These are phyloP conservation scores for Aspergillus ellipticus DNA, from an alignment of 495 filamentous ascomycete genomes.

Conservation along the genomic window DNA sequence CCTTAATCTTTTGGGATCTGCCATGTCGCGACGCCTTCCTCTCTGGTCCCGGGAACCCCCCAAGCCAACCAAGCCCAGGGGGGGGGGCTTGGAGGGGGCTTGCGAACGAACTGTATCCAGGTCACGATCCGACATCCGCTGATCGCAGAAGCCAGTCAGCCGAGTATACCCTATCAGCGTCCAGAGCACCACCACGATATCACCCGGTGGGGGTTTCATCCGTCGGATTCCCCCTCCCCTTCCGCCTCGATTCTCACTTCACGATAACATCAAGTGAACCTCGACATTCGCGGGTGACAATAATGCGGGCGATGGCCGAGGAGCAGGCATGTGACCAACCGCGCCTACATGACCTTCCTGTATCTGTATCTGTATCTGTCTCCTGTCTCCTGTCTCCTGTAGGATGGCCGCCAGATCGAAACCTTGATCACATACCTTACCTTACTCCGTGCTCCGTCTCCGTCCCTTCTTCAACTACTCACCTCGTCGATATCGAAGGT, in stretches of 20 bases:
- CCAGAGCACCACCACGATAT: slow-evolving; percentile 15
- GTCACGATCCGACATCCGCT: slow-evolving; percentile 17
- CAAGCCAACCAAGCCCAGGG: not conserved
- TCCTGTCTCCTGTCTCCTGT: not conserved
- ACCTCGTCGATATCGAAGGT: too few relatives aligned
- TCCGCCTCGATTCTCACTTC: not conserved
- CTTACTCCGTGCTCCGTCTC: too few relatives aligned
- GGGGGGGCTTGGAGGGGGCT: not conserved
- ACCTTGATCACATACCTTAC: not conserved
- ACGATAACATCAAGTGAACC: slow-evolving; percentile 4
- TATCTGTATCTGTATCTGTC: too few relatives aligned
- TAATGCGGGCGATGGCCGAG: not conserved
- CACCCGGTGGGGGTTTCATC: slow-evolving; percentile 12
- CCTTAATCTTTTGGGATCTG: slow-evolving; percentile 1
- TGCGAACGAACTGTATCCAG: slow-evolving; percentile 5
- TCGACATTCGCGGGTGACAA: not conserved
- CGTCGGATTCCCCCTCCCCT: not conserved
- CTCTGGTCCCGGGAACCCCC: slow-evolving; percentile 5
- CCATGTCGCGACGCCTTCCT: slow-evolving; percentile 3
- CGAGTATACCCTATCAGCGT: slow-evolving; percentile 24
- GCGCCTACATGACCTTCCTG: not conserved
- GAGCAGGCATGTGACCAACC: not conserved
- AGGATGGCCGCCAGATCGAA: too few relatives aligned
- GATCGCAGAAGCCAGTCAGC: slow-evolving; percentile 11
- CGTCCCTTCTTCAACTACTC: too few relatives aligned